A percentile compares a stretch with the other conserved stretches of the same genome.
phyloP scores from a whole-genome alignment of 2,329 filamentous ascomycete species.

The Aureobasidium zeae region DNA sequence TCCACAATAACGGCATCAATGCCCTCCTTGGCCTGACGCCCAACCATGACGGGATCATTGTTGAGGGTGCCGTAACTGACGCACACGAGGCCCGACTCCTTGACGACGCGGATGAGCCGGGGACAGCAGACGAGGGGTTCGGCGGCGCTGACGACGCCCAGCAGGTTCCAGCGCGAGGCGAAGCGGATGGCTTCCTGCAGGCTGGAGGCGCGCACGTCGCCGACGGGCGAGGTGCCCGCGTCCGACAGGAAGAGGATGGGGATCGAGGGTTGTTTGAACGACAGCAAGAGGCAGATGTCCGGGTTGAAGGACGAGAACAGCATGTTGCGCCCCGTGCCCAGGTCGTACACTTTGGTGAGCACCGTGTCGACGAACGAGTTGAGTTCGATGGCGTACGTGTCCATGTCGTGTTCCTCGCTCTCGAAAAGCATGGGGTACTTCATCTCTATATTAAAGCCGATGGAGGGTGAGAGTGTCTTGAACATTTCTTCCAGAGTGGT shows the following conservation, averaged over 20 bases:
- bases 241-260: slow-evolving; percentile 93
- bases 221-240: slow-evolving; percentile 68
- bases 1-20: slow-evolving; percentile 98
- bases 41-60: slow-evolving; percentile 76
- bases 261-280: slow-evolving; percentile 95
- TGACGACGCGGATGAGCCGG: slow-evolving; percentile 80
- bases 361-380: slow-evolving; percentile 96
- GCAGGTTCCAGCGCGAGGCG: slow-evolving; percentile 84
- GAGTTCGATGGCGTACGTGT: slow-evolving; percentile 87
- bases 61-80: slow-evolving; percentile 89
- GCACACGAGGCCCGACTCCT: slow-evolving; percentile 87
- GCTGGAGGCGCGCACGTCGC: slow-evolving; percentile 81
- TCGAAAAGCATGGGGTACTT: slow-evolving; percentile 99
- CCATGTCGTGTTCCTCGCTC: slow-evolving; percentile 91
- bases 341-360: slow-evolving; percentile 78
- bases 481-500: slow-evolving; percentile 93
- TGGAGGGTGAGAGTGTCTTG: slow-evolving; percentile 65
- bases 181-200: slow-evolving; percentile 94
- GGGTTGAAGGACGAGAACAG: slow-evolving; percentile 98
- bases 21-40: slow-evolving; percentile 86
- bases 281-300: slow-evolving; percentile 86
- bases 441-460: slow-evolving; percentile 98
- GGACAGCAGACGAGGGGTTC: slow-evolving; percentile 85
- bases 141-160: slow-evolving; percentile 83
- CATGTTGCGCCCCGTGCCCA: slow-evolving; percentile 74